Evolutionary conservation across 306 rosid genomes (phyloP).

Genomic region (Corylus heterophylla): DNA sequence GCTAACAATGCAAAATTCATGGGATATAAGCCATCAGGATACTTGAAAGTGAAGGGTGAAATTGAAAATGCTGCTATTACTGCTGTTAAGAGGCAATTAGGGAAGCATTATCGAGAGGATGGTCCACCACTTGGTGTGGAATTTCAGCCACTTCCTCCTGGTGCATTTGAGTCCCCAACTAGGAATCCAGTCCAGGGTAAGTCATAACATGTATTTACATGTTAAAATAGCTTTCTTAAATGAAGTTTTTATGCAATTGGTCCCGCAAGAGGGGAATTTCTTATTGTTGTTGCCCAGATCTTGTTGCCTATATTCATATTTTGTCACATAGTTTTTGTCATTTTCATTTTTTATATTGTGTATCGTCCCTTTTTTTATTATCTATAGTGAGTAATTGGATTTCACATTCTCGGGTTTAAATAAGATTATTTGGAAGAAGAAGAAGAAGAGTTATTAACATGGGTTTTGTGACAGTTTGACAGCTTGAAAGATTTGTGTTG

Average conservation of each 20-base stretch:
- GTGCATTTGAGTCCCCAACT: slow-evolving; percentile 75
- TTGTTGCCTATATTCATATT: background rate
- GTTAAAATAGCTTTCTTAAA: background rate
- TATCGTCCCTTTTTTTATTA: background rate
- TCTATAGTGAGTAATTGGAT: background rate
- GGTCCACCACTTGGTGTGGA: slow-evolving; percentile 88
- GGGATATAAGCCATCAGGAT: slow-evolving; percentile 91
- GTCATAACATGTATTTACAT: slow-evolving; percentile 18
- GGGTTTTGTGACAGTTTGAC: background rate
- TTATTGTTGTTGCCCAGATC: background rate
- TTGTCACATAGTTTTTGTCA: background rate
- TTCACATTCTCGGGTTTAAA: background rate
- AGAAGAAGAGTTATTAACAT: background rate
- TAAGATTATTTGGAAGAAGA: background rate
- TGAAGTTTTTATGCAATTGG: slow-evolving; percentile 14
- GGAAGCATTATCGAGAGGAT: slow-evolving; percentile 68
- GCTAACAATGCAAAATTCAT: slow-evolving; percentile 46
- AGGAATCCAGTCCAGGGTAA: slow-evolving; percentile 66
- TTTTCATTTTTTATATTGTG: background rate
- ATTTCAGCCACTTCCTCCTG: slow-evolving; percentile 90
- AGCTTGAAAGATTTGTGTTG: background rate
- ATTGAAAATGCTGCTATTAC: slow-evolving; percentile 96
- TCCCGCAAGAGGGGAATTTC: slow-evolving; percentile 10
- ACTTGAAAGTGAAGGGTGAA: slow-evolving; percentile 93
- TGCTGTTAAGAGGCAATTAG: slow-evolving; percentile 93